These are phyloP conservation scores for Diaporthe sp. DNA, from an alignment of 2,329 filamentous ascomycete genomes.

Conservation along the genomic window DNA sequence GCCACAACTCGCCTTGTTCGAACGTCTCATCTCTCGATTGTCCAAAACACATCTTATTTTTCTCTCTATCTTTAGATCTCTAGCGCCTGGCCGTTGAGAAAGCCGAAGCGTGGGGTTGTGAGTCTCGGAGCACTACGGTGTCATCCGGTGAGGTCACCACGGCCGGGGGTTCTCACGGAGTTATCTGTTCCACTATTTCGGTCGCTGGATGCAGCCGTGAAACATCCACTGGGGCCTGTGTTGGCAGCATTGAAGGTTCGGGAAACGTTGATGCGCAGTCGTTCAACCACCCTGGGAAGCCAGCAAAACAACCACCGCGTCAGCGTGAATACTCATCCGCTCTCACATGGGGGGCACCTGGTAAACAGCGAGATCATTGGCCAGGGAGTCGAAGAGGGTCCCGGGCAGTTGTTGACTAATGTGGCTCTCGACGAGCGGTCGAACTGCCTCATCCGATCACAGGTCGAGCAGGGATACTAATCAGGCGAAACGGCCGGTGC, in stretches of 20 bases:
- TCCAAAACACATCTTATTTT: neutral
- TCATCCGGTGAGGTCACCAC: neutral
- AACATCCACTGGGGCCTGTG: neutral
- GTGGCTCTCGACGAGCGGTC: constrained; percentile 10
- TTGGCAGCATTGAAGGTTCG: neutral
- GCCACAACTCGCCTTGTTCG: constrained; percentile 9
- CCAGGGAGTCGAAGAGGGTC: neutral
- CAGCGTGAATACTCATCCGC: neutral
- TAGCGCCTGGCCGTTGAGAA: neutral
- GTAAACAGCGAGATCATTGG: neutral
- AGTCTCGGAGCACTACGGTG: neutral
- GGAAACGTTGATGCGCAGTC: neutral
- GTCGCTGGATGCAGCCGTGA: constrained; percentile 22
- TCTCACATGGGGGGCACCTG: neutral
- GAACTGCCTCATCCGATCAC: constrained; percentile 10
- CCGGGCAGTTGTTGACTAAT: neutral
- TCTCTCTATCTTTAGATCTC: constrained; percentile 9
- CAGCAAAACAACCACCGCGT: neutral
- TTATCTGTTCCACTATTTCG: neutral
- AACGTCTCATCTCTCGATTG: constrained; percentile 5
- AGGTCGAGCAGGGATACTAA: neutral
- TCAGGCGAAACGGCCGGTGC: constrained; percentile 22
- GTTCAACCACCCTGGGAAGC: neutral
- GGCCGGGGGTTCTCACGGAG: neutral
- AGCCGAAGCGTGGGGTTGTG: neutral